Evolutionary conservation across 169 alveolate genomes (phyloP), one percentile per base, ranked within the genome.

Genomic region (Plasmodium vivax): DNA sequence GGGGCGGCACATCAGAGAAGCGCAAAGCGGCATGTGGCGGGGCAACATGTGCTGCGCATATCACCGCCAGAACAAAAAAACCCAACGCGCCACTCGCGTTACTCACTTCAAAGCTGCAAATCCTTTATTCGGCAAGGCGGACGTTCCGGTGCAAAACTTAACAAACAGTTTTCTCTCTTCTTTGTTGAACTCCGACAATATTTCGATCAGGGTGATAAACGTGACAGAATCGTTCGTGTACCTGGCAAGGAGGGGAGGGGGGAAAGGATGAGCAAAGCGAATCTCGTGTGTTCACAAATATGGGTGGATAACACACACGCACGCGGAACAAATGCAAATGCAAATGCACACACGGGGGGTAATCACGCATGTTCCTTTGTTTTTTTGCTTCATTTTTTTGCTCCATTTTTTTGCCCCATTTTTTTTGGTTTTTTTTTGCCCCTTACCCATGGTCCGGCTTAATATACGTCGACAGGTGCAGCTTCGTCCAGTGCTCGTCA

Each of bases 101-200:
- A 34, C 92, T 96, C 98, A 98, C 98, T 97, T 96, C 80, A 98
- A 97, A 16, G 98, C 97, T 58, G 98, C 97, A 90, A 98, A 98
- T 1, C 99, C 99, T 30, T 98, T 99, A 43, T 97, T 92, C 8
- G 99, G 99, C 82, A 98, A 95, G 54, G 98, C 96, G 5, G 99
- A 98, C 45, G 99, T 92, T 14, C 99, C 99, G 16, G 99, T 98
- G 54, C 98, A 96, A 96, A 98, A 98, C 68, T 95, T 95, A 58
- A 98, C 96, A 96, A 98, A 98, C 71, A 95, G 73, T 79, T 97
- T 94, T 81, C 97, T 91, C 72, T 97, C 97, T 2, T 93, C 95
- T 58, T 94, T 93, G 62, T 92, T 82, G 43, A 98, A 96, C 84
- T 94, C 96, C 45, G 96, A 77, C 93, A 98, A 90, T 73, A 96